Conservation (phyloP, 179 eudicot species). For the Silene coronaria region DNA sequence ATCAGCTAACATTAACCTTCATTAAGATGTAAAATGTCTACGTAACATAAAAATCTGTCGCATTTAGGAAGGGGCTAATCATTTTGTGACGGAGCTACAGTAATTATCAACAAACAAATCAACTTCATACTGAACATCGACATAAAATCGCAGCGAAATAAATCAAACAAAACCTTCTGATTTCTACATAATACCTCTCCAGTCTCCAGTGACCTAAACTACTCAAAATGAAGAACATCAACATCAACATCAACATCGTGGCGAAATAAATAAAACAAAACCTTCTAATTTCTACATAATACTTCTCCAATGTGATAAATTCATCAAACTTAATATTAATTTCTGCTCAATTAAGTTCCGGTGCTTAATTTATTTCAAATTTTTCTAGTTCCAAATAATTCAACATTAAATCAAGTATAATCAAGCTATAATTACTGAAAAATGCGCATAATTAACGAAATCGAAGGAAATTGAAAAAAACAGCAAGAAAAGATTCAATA, state of each 20-base stretch:
- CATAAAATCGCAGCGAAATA: not conserved
- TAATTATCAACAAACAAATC: not conserved
- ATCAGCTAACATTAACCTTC: not conserved
- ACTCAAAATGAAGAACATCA: not conserved
- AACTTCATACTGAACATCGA: not conserved
- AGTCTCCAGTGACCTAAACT: not conserved
- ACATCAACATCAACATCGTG: too few species aligned
- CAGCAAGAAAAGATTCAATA: too few species aligned
- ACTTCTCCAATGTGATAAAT: not conserved
- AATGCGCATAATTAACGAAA: not conserved
- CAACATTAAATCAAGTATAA: not conserved
- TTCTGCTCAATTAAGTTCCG: not conserved
- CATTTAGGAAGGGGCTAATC: too few species aligned
- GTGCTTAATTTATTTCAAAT: not conserved
- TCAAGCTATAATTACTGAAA: not conserved
- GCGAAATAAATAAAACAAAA: too few species aligned
- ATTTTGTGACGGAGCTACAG: not conserved
- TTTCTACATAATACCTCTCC: not conserved
- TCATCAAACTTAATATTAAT: not conserved
- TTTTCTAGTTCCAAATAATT: not conserved
- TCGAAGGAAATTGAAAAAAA: not conserved
- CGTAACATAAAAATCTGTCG: not conserved
- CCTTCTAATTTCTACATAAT: not conserved
- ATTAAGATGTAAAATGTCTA: not conserved
- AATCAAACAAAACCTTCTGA: not conserved